phyloP scores from a whole-genome alignment of 1,284 basidiomycete genomes.

The Porodaedalea pini region DNA sequence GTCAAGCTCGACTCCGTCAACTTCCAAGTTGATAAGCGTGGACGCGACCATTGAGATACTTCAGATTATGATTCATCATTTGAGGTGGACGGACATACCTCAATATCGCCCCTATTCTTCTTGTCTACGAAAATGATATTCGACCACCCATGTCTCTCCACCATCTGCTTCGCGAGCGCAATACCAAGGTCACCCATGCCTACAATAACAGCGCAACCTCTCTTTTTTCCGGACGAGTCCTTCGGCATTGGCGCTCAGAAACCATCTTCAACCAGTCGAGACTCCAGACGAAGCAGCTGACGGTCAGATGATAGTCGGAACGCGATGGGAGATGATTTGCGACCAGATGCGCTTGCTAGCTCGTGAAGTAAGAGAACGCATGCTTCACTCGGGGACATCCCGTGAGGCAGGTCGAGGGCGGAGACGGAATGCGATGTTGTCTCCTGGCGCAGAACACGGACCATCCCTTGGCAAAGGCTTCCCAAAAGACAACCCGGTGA shows the following conservation, averaged over 20 bases:
- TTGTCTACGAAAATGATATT: slow-evolving; percentile 8
- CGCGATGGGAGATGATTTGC: slow-evolving; percentile 3
- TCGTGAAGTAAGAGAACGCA: slow-evolving; percentile 1
- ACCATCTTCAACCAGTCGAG: slow-evolving; percentile 9
- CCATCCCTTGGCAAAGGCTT: slow-evolving; percentile 11
- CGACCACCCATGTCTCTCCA: slow-evolving; percentile 15
- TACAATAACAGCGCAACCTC: slow-evolving; percentile 28
- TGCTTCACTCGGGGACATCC: background rate
- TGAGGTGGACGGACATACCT: background rate
- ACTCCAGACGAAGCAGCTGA: background rate
- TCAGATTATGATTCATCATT: background rate
- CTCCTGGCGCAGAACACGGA: slow-evolving; percentile 14
- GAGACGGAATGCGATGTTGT: background rate
- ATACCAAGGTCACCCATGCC: slow-evolving; percentile 32
- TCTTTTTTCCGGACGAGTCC: background rate
- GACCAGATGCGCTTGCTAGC: background rate
- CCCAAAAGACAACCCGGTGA: slow-evolving; percentile 2
- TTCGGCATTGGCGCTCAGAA: slow-evolving; percentile 1
- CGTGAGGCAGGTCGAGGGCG: background rate
- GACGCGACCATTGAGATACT: slow-evolving; percentile 7
- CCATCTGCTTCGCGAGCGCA: slow-evolving; percentile 26
- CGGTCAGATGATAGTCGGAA: slow-evolving; percentile 2
- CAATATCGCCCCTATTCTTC: slow-evolving; percentile 2
- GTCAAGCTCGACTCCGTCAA: slow-evolving; percentile 8
- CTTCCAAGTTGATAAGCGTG: slow-evolving; percentile 11